Evolutionary conservation across 176 grass and related monocot genomes (phyloP).

Genomic region (Triticum aestivum): IWGSC_CS_RefSeq_v2.1 NC_057794.1:546165525-546166024

Average conservation of each 20-base stretch:
- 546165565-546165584: neutral
- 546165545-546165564: conserved; percentile 31
- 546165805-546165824: neutral
- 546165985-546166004: neutral
- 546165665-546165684: neutral
- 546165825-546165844: conserved; percentile 12
- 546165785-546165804: conserved; percentile 28
- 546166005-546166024: conserved; percentile 46
- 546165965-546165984: conserved; percentile 9
- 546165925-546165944: conserved; percentile 24
- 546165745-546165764: conserved; percentile 17
- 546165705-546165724: conserved; percentile 16
- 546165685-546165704: neutral
- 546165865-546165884: conserved; percentile 17
- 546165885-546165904: conserved; percentile 12
- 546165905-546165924: conserved; percentile 2
- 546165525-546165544: conserved; percentile 24
- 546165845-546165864: conserved; percentile 3
- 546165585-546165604: conserved; percentile 31
- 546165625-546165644: conserved; percentile 45
- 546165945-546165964: conserved; percentile 37
- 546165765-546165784: conserved; percentile 34
- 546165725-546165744: conserved; percentile 41
- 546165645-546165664: conserved; percentile 25
- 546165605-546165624: neutral